These are phyloP conservation scores for Canavalia gladiata DNA, from an alignment of 306 rosid genomes.

Conservation along the genomic window DNA sequence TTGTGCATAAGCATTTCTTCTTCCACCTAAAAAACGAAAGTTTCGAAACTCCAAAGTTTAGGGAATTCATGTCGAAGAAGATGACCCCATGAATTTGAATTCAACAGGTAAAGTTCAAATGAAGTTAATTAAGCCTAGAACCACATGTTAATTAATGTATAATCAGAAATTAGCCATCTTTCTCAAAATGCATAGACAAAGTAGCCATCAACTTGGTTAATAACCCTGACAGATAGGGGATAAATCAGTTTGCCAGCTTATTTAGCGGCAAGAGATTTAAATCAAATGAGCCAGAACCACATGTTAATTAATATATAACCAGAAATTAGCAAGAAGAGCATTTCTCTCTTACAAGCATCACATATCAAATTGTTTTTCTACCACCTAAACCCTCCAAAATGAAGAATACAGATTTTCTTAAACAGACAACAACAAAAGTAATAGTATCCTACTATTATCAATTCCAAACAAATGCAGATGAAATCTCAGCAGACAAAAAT, in stretches of 20 bases:
- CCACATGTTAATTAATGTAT: background rate
- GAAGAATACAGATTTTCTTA: background rate
- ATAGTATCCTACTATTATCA: background rate
- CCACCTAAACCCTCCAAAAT: background rate
- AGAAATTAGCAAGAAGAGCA: background rate
- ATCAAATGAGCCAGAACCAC: conserved; percentile 7
- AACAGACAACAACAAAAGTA: background rate
- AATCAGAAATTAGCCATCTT: background rate
- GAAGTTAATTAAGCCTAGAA: background rate
- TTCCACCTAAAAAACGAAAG: conserved; percentile 43
- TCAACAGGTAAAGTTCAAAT: conserved; percentile 2
- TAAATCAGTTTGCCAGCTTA: background rate
- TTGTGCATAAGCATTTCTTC: conserved; percentile 56
- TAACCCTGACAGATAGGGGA: background rate
- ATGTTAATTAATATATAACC: background rate
- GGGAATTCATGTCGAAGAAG: background rate
- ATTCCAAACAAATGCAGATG: background rate
- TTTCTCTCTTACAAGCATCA: conserved; percentile 9
- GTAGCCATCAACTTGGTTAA: background rate
- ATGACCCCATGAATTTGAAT: background rate
- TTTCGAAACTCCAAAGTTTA: background rate
- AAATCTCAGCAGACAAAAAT: background rate
- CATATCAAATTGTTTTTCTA: background rate
- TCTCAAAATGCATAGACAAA: background rate
- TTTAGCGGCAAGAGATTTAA: conserved; percentile 5